A percentile compares a stretch with the other conserved stretches of the same genome.
Conservation (phyloP, 2,329 filamentous ascomycete genomes). For the Didymella exigua region DNA sequence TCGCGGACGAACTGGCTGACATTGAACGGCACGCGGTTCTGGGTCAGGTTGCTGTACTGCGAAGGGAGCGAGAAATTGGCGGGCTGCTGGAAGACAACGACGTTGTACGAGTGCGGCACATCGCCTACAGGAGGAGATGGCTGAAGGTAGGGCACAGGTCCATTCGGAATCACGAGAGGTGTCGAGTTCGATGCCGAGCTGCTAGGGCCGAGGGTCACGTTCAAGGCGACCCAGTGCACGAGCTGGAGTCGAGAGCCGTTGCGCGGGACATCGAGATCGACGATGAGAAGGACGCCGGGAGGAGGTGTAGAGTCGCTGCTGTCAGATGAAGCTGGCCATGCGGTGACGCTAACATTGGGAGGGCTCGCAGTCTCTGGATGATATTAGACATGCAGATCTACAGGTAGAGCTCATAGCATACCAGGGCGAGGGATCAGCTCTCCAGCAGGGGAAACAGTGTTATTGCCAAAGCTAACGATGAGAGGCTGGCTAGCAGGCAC, state of each 20-base stretch:
- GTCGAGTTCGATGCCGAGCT: conserved; percentile 14
- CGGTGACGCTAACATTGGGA: conserved; percentile 33
- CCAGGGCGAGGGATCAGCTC: conserved; percentile 41
- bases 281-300: conserved; percentile 32
- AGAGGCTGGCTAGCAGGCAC: conserved; percentile 25
- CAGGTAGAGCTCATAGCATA: conserved; percentile 17
- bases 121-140: conserved; percentile 39
- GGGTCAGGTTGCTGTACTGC: conserved; percentile 35
- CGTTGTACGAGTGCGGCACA: conserved; percentile 36
- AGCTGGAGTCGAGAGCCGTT: conserved; percentile 37
- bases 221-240: conserved; percentile 41
- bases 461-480: conserved; percentile 38
- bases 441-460: conserved; percentile 41
- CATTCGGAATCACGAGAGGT: conserved; percentile 7
- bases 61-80: conserved; percentile 30
- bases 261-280: conserved; percentile 41
- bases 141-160: conserved; percentile 27
- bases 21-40: conserved; percentile 43
- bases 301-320: not conserved
- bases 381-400: not conserved
- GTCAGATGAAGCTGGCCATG: conserved; percentile 15
- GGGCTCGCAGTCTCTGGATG: conserved; percentile 29
- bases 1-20: conserved; percentile 43
- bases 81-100: conserved; percentile 36
- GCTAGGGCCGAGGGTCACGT: conserved; percentile 25